A percentile compares a stretch with the other conserved stretches of the same genome.
Conservation (phyloP, 192 early-diverging fungal species). For the Coemansia sp. region DNA sequence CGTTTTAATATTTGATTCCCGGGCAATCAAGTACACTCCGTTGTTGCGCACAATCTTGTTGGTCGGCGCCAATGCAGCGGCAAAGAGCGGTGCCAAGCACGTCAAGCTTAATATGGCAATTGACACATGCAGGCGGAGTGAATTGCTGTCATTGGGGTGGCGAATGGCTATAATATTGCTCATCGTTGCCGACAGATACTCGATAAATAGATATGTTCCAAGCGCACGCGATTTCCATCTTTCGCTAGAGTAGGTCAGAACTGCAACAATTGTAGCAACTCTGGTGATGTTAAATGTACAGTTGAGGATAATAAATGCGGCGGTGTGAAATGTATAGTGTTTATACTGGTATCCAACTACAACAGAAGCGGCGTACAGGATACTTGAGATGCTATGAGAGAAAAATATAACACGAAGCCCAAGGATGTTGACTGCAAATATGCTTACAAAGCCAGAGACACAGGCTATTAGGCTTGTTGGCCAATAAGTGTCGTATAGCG, state of each 20-base stretch:
- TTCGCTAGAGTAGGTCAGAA: constrained; percentile 38
- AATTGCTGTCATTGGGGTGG: constrained; percentile 9
- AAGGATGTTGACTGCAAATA: constrained; percentile 33
- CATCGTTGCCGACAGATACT: constrained; percentile 36
- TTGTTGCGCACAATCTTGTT: constrained; percentile 37
- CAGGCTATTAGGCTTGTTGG: constrained; percentile 31
- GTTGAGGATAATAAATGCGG: constrained; percentile 14
- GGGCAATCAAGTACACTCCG: constrained; percentile 42
- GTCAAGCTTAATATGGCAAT: constrained; percentile 19
- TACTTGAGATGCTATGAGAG: constrained; percentile 23
- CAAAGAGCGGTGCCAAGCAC: constrained; percentile 29
- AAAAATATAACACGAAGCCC: constrained; percentile 31
- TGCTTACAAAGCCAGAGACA: constrained; percentile 23
- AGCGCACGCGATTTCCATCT: constrained; percentile 38
- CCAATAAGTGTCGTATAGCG: constrained; percentile 27
- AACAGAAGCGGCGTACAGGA: constrained; percentile 25
- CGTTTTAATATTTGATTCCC: constrained; percentile 13
- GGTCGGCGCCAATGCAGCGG: constrained; percentile 30
- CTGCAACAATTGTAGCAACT: constrained; percentile 36
- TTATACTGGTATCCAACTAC: constrained; percentile 22
- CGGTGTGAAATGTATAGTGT: constrained; percentile 11
- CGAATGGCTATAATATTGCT: constrained; percentile 30
- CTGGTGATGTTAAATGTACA: constrained; percentile 26
- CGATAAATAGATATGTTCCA: constrained; percentile 22
- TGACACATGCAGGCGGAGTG: constrained; percentile 13